Evolutionary conservation across 345 rosid genomes (phyloP).

Genomic region (Nephelium lappaceum): DNA sequence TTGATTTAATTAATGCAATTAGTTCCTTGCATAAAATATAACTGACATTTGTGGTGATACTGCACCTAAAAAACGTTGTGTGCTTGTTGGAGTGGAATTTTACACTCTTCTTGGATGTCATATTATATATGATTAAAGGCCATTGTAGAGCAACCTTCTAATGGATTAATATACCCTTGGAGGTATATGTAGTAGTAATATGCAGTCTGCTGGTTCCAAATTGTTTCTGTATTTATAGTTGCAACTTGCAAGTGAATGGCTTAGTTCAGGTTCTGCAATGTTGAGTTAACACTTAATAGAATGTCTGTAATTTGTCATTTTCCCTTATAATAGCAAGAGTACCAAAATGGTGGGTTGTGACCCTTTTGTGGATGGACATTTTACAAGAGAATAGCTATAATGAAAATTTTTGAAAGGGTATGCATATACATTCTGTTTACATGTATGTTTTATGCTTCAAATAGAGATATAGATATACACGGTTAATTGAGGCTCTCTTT

Average conservation of each 20-base stretch:
- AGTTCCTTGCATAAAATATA: neutral
- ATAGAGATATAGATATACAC: slow-evolving; percentile 25
- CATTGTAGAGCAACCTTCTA: slow-evolving; percentile 1
- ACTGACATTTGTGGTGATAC: neutral
- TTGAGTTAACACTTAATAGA: neutral
- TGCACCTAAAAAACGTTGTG: neutral
- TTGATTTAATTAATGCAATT: neutral
- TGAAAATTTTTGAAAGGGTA: neutral
- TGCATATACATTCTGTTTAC: slow-evolving; percentile 18
- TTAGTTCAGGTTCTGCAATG: neutral
- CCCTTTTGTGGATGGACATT: neutral
- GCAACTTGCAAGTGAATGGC: slow-evolving; percentile 4
- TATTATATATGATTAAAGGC: neutral
- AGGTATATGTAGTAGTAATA: neutral
- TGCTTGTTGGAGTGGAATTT: neutral
- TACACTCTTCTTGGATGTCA: neutral
- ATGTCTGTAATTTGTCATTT: neutral
- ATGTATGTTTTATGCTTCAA: slow-evolving; percentile 21
- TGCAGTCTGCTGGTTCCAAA: neutral
- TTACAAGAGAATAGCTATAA: neutral
- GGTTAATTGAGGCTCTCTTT: slow-evolving; percentile 14
- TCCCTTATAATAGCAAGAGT: neutral
- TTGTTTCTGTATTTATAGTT: slow-evolving; percentile 5
- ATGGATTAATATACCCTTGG: neutral
- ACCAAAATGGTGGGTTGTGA: neutral